These are phyloP conservation scores for Blastocystis sp. DNA, from an alignment of 352 stramenopile genomes.

Conservation along the genomic window DNA sequence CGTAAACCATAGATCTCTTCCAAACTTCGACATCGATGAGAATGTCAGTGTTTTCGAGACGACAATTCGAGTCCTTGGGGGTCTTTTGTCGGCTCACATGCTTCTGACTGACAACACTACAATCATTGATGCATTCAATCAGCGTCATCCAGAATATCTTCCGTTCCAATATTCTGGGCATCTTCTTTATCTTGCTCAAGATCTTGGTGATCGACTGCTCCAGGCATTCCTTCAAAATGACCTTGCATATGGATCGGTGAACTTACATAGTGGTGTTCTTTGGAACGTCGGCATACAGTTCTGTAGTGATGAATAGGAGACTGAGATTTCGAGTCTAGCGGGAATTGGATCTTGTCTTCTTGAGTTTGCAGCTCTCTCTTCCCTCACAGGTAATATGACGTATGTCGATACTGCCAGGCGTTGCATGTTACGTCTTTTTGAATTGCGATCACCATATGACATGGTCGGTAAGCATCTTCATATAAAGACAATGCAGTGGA, in stretches of 20 bases:
- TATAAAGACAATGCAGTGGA: constrained; percentile 75
- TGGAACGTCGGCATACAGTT: constrained; percentile 63
- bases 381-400: constrained; percentile 70
- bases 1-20: neutral
- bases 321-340: constrained; percentile 85
- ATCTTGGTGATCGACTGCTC: constrained; percentile 87
- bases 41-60: constrained; percentile 84
- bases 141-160: neutral
- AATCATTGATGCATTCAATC: constrained; percentile 63
- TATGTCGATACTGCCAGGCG: constrained; percentile 70
- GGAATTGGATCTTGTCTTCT: constrained; percentile 88
- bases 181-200: constrained; percentile 82
- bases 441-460: constrained; percentile 71
- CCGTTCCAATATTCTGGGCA: constrained; percentile 68
- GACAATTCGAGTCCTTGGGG: constrained; percentile 82
- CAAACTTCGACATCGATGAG: constrained; percentile 76
- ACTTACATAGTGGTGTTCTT: constrained; percentile 82
- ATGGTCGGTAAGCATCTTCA: constrained; percentile 89
- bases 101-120: constrained; percentile 66
- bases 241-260: constrained; percentile 90
- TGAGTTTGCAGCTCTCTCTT: constrained; percentile 89
- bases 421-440: constrained; percentile 74
- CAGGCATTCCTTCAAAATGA: constrained; percentile 89
- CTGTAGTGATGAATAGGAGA: constrained; percentile 70
- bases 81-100: constrained; percentile 80